Base-by-base conservation (phyloP, 177 flowering plant genomes). In the Vitis hybrid region DNA sequence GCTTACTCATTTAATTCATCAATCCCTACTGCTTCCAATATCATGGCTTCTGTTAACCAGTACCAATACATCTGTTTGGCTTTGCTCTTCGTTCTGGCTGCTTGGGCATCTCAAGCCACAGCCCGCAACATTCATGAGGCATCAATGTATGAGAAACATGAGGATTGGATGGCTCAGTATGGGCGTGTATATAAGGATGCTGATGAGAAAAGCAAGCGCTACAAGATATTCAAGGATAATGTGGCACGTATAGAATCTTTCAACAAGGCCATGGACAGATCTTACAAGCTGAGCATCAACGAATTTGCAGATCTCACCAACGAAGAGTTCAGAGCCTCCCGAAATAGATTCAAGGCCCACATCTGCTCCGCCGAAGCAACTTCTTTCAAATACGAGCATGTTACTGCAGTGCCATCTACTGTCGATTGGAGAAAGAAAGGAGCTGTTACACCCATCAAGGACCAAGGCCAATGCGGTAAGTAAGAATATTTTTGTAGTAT, bases 401-500 rank as follows among this genome's bases (percentile, higher is more conserved):
- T 67, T 9, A 62, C 48, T 4, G 72, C 48, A 8, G 60, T 64
- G 26, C 75, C 71, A 9, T 19, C 65, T n/a, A 14, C 60, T 11
- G 19, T 78, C 55, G 77, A 78, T 7, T 78, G 77, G 81, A 71
- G 75, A 23, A 71, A 45, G 63, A 74, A 74, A 52, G 72, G 75
- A 30, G 78, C 78, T 60, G 72, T 68, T 0, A 78, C 78, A 32
- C 78, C 72, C 2, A 21, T 74, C 26, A 74, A 78, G 68, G 64
- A 71, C 40, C 81, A 78, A 72, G 75, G 70, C 52, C 58, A 68
- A 68, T 74, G 81, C 21, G 73, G 81, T 78, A 70, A 59, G 60
- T 23, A 0, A 34, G 0, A 34, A 34, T 34, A 34, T 4, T 34
- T 34, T 34, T 34, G 45, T 4, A 6, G 45, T 6, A 4, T 34